Conservation (phyloP, 2,329 filamentous ascomycete species). For the Aureobasidium subglaciale region DNA sequence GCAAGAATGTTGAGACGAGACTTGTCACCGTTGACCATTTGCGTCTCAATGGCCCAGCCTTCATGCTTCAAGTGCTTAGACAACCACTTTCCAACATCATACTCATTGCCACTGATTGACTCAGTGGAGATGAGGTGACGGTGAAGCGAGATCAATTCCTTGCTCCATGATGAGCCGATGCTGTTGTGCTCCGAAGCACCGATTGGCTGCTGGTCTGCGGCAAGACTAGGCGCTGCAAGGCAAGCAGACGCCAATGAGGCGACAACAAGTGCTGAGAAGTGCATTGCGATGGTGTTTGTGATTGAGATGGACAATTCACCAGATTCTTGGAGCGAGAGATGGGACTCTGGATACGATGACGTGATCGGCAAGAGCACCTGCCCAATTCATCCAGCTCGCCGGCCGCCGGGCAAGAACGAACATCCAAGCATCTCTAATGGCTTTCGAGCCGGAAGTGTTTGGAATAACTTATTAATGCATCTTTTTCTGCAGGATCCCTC, state of each 20-base stretch:
- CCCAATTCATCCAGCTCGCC: not conserved
- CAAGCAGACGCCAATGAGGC: not conserved
- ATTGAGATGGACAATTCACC: not conserved
- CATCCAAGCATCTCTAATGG: too few species aligned
- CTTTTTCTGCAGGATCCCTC: too few species aligned
- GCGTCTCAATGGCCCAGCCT: constrained; percentile 57
- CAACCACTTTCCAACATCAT: constrained; percentile 61
- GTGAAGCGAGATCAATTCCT: constrained; percentile 63
- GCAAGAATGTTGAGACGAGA: constrained; percentile 71
- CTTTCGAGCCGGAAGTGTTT: too few species aligned
- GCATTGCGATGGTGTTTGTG: not conserved
- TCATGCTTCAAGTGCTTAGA: constrained; percentile 55
- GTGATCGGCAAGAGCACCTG: not conserved
- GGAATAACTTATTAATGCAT: too few species aligned
- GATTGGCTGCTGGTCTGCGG: constrained; percentile 1
- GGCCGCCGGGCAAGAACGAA: not conserved
- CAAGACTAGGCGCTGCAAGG: not conserved
- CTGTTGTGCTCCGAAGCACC: not conserved
- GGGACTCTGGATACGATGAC: not conserved
- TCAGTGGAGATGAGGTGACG: constrained; percentile 65
- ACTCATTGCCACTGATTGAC: constrained; percentile 65
- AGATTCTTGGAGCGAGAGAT: not conserved
- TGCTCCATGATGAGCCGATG: constrained; percentile 5
- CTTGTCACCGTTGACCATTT: constrained; percentile 37
- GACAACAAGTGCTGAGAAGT: not conserved